Evolutionary conservation across 805 yeast species (phyloP).

Genomic region (Saccharomycopsis synnaedendra): DNA sequence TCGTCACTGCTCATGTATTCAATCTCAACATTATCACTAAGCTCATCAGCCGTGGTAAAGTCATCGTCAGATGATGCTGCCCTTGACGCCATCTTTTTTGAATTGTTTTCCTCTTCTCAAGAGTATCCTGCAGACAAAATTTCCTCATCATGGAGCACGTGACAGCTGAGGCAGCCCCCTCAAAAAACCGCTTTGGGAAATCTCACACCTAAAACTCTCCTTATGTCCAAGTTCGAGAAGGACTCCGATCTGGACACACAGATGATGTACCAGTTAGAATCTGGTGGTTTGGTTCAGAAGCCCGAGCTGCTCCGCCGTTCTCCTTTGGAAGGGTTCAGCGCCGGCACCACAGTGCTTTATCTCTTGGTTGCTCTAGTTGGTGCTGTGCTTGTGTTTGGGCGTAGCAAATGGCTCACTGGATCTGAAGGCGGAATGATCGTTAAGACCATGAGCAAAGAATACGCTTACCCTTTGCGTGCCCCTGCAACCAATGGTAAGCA

Average conservation of each 20-base stretch:
- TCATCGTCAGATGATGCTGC: neutral
- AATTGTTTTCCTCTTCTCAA: neutral
- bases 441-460: no score
- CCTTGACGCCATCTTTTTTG: neutral
- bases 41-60: neutral
- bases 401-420: no score
- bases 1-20: slow-evolving; percentile 6
- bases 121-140: neutral
- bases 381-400: no score
- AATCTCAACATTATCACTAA: slow-evolving; percentile 1
- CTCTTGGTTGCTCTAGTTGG: no score
- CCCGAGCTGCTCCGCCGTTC: no score
- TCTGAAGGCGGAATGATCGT: no score
- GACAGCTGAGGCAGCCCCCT: neutral
- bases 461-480: no score
- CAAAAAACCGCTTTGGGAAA: neutral
- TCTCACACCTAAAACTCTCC: neutral
- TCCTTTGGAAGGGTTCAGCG: no score
- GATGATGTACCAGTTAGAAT: neutral
- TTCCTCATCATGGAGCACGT: neutral
- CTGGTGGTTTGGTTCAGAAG: neutral
- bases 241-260: neutral
- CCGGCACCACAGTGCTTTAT: no score
- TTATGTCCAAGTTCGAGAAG: neutral
- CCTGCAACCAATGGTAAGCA: no score